phyloP scores from a whole-genome alignment of 805 yeast genomes.

The Ogataea wickerhamii region DNA sequence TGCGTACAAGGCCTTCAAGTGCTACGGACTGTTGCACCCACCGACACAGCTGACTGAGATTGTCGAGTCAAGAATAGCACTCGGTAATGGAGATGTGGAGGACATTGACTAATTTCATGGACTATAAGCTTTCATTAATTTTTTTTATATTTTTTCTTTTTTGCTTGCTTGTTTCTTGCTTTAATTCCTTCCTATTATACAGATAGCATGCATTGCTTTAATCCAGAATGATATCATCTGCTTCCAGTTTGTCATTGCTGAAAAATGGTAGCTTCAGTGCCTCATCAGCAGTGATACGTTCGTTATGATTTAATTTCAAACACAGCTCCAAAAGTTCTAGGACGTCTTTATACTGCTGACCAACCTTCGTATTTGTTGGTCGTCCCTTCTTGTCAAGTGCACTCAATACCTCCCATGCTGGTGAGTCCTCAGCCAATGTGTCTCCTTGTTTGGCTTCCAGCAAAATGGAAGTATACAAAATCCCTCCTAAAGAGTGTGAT shows the following conservation, averaged over 20 bases:
- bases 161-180: too few species aligned
- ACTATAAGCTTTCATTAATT: too few species aligned
- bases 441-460: slow-evolving; percentile 49
- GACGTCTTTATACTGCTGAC: slow-evolving; percentile 42
- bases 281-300: slow-evolving; percentile 55
- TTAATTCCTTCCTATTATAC: too few species aligned
- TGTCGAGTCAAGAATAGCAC: slow-evolving; percentile 37
- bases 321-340: slow-evolving; percentile 55
- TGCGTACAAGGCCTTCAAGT: slow-evolving; percentile 60
- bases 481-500: slow-evolving; percentile 36
- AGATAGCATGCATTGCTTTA: too few species aligned
- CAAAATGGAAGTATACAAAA: slow-evolving; percentile 42
- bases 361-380: slow-evolving; percentile 32
- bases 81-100: slow-evolving; percentile 27
- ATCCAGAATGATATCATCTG: slow-evolving; percentile 25
- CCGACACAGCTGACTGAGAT: slow-evolving; percentile 39
- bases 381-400: slow-evolving; percentile 44
- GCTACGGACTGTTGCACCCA: slow-evolving; percentile 56
- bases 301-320: slow-evolving; percentile 54
- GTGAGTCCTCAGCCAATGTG: slow-evolving; percentile 67
- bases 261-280: slow-evolving; percentile 60
- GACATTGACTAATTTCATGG: too few species aligned
- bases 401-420: slow-evolving; percentile 60
- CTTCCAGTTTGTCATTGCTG: slow-evolving; percentile 33
- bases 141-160: too few species aligned